These are phyloP conservation scores for Volvox africanus DNA, from an alignment of 139 green algal species.

Conservation along the genomic window DNA sequence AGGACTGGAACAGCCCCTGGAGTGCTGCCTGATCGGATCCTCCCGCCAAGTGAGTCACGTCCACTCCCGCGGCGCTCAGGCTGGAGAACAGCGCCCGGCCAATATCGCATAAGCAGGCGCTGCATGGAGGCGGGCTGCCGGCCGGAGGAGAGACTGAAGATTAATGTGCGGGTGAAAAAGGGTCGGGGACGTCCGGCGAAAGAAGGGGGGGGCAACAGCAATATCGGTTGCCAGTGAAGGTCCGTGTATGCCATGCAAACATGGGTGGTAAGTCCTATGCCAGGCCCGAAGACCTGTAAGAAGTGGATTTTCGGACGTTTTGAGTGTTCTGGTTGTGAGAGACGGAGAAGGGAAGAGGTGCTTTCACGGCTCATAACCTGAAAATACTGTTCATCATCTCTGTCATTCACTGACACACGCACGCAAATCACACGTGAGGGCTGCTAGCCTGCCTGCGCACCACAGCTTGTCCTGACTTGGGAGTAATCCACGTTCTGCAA, in stretches of 20 bases:
- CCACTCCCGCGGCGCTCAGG: not conserved
- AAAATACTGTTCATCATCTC: too few relatives aligned
- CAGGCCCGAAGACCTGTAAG: too few relatives aligned
- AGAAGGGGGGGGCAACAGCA: too few relatives aligned
- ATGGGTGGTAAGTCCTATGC: too few relatives aligned
- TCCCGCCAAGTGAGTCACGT: not conserved
- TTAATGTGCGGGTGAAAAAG: not conserved
- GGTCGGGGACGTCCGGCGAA: not conserved
- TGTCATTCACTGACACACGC: too few relatives aligned
- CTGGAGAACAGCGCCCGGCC: not conserved
- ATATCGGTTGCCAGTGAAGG: too few relatives aligned
- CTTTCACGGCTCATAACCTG: too few relatives aligned
- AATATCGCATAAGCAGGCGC: constrained; percentile 40
- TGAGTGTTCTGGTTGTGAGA: too few relatives aligned
- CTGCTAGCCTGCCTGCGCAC: not conserved
- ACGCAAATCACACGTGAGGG: not conserved
- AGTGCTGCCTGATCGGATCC: not conserved
- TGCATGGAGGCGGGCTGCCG: constrained; percentile 11
- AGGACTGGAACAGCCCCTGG: constrained; percentile 16
- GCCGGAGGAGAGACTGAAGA: not conserved
- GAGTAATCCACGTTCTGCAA: constrained; percentile 23
- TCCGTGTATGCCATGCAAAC: too few relatives aligned
- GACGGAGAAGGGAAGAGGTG: too few relatives aligned
- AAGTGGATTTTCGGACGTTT: too few relatives aligned
- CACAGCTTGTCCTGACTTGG: not conserved